Evolutionary conservation across 768 basidiomycete species (phyloP), one percentile per base, ranked within the genome.

Genomic region (Suillus lakei): DNA sequence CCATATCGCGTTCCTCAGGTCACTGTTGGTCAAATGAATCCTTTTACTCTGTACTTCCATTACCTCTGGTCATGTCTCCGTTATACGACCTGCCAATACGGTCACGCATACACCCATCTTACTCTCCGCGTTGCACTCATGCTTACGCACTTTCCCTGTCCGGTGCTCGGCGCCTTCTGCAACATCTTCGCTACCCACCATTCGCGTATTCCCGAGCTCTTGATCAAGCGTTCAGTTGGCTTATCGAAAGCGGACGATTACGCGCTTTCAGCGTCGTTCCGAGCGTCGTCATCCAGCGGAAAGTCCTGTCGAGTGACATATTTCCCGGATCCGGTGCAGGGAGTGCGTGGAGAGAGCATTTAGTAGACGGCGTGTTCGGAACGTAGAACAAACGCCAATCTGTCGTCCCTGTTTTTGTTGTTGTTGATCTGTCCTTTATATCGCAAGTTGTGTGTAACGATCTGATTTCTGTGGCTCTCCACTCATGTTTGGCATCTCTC

Each of bases 21-120:
- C 89, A 93, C 68, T 93, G 91, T 70, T 92, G 91, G 91, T 91
- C 90, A 26, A 80, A 91, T 65, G 91, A 93, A 75, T 76, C 84
- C 1, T 73, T 72, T 63, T 75, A 84, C 43, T 79, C 84, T 4
- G 74, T 85, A 5, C 64, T 83, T 23, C 67, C 73, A 4, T 55
- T 44, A 48, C 23, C 66, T 68, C 64, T 12, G 61, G 64, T 67
- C 39, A 60, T 64, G 38, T 38, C 64, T 55, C 59, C 62, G 61
- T 62, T 21, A 60, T 43, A 59, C 26, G 21, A 41, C 43, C 6
- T 32, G 30, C 5, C 36, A 15, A 55, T 38, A 56, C 32, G 41
- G 30, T 53, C 41, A 56, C 30, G 26, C 73, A 73, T 93, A 23
- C 85, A 90, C 70, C 86, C 85, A 0, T 91, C 92, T 1, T 76